Evolutionary conservation across 2,329 filamentous ascomycete species (phyloP).

Genomic region (Conoideocrella luteorostrata): DNA sequence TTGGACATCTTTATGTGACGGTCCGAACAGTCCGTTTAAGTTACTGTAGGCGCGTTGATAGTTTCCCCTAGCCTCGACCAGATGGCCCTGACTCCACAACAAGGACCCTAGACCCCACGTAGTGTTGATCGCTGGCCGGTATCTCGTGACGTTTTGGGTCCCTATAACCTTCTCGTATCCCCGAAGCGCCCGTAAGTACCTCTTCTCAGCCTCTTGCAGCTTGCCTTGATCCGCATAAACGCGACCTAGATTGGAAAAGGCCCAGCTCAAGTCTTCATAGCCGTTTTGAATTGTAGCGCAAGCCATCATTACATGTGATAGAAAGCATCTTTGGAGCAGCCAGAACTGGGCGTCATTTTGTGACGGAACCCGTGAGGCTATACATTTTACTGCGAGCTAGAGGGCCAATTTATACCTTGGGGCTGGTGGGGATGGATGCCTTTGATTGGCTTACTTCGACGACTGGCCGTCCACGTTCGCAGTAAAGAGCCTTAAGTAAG

Average conservation of each 20-base stretch:
- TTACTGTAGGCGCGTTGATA: background rate
- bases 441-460: too few species aligned
- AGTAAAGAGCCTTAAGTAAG: too few species aligned
- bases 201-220: constrained; percentile 1
- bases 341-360: background rate
- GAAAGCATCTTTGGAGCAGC: constrained; percentile 1
- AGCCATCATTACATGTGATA: background rate
- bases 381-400: constrained; percentile 1
- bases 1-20: background rate
- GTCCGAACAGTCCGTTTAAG: background rate
- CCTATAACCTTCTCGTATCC: too few species aligned
- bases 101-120: too few species aligned
- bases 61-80: background rate
- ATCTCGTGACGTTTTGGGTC: too few species aligned
- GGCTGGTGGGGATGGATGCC: too few species aligned
- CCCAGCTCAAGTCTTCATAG: background rate
- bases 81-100: background rate
- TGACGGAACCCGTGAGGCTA: background rate
- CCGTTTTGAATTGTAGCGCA: background rate
- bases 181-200: too few species aligned
- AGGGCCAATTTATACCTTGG: too few species aligned
- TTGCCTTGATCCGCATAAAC: background rate
- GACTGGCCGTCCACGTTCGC: too few species aligned
- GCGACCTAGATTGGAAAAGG: background rate
- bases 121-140: too few species aligned